Conservation (phyloP, 352 stramenopile genomes). For the Peronospora farinosa region DNA sequence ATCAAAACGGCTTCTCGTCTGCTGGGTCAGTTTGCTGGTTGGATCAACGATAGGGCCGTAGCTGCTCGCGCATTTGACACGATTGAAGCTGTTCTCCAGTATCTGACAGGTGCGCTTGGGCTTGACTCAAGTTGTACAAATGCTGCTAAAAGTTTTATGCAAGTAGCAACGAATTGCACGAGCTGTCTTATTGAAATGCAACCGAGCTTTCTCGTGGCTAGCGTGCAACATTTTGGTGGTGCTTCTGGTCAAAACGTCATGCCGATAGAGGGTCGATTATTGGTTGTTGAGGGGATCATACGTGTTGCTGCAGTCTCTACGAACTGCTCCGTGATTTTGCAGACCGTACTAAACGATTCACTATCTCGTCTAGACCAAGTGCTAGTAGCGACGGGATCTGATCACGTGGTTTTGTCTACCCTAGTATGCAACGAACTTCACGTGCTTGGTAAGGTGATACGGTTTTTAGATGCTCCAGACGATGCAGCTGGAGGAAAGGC, state of each 20-base stretch:
- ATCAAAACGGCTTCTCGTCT: constrained; percentile 43
- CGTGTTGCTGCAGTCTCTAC: constrained; percentile 40
- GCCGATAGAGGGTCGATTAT: constrained; percentile 45
- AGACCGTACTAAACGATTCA: constrained; percentile 42
- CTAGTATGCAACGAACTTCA: constrained; percentile 54
- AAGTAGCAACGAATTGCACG: constrained; percentile 49
- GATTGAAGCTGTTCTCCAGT: constrained; percentile 42
- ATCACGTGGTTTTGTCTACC: constrained; percentile 15
- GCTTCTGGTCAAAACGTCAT: constrained; percentile 21
- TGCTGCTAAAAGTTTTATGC: constrained; percentile 69
- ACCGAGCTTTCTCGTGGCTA: constrained; percentile 36
- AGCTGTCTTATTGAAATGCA: constrained; percentile 41
- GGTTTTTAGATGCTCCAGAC: constrained; percentile 54
- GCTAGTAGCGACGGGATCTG: constrained; percentile 16
- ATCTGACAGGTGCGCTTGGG: constrained; percentile 44
- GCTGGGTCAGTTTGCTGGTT: constrained; percentile 49
- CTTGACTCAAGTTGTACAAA: constrained; percentile 32
- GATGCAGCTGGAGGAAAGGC: constrained; percentile 43
- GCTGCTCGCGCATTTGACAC: constrained; percentile 31
- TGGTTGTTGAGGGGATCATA: constrained; percentile 63
- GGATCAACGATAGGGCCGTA: constrained; percentile 45
- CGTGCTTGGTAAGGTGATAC: constrained; percentile 57
- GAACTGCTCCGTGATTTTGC: constrained; percentile 47
- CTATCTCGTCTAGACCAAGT: constrained; percentile 45
- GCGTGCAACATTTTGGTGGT: constrained; percentile 40